Conservation (phyloP, 1,139 yeast genomes). For the Ogataea hybrid region DNA sequence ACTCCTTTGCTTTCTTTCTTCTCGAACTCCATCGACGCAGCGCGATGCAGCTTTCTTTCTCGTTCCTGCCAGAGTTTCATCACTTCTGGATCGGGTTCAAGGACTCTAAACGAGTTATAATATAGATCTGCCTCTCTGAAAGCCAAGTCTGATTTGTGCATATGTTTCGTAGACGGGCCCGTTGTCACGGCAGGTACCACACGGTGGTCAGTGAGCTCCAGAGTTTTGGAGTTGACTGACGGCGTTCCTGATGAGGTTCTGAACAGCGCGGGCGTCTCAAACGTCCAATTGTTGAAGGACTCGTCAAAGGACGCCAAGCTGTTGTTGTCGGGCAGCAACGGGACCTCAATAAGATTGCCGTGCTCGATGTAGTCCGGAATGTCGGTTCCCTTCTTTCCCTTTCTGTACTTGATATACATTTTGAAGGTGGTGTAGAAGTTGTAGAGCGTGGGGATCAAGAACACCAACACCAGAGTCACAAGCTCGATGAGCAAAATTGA, state of each 20-base stretch:
- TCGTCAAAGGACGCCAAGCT: slow-evolving; percentile 5
- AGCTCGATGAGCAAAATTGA: slow-evolving; percentile 42
- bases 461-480: slow-evolving; percentile 37
- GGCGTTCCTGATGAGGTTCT: neutral
- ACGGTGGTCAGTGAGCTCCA: slow-evolving; percentile 20
- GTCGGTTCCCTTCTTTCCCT: slow-evolving; percentile 21
- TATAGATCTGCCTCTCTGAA: slow-evolving; percentile 50
- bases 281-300: slow-evolving; percentile 6
- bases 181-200: slow-evolving; percentile 18
- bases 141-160: slow-evolving; percentile 35
- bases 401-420: slow-evolving; percentile 11
- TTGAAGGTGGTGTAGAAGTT: slow-evolving; percentile 17
- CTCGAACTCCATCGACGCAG: slow-evolving; percentile 14
- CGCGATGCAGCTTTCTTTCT: slow-evolving; percentile 26
- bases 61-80: slow-evolving; percentile 50
- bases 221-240: slow-evolving; percentile 12
- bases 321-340: slow-evolving; percentile 13
- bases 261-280: slow-evolving; percentile 1
- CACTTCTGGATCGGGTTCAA: slow-evolving; percentile 48
- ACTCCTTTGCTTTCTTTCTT: neutral
- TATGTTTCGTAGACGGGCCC: slow-evolving; percentile 2
- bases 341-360: slow-evolving; percentile 22
- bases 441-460: slow-evolving; percentile 30
- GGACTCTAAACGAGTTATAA: slow-evolving; percentile 37
- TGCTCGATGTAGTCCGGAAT: slow-evolving; percentile 21